A percentile compares a stretch with the other conserved stretches of the same genome.
Evolutionary conservation across 768 basidiomycete genomes (phyloP).

Genomic region (Dioszegia hungarica): DNA sequence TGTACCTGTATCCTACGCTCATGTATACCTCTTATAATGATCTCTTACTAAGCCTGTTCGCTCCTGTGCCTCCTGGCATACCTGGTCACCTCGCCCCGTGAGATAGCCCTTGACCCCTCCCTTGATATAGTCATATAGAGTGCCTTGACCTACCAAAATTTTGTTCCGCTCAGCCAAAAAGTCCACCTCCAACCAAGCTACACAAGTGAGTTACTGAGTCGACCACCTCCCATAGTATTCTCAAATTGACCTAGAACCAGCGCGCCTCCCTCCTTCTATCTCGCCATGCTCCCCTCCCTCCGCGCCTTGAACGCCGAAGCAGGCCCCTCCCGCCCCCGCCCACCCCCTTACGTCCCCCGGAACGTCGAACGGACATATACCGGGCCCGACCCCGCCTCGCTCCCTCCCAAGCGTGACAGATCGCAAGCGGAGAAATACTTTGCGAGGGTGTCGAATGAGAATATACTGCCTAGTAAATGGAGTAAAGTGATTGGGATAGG

Average conservation of each 20-base stretch:
- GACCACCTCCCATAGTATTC: not conserved
- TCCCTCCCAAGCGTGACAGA: slow-evolving; percentile 11
- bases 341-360: slow-evolving; percentile 4
- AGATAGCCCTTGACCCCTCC: no score
- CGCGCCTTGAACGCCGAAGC: not conserved
- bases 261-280: not conserved
- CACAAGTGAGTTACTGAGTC: no score
- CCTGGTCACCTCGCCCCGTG: no score
- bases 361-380: slow-evolving; percentile 18
- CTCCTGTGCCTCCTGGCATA: no score
- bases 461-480: slow-evolving; percentile 18
- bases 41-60: no score
- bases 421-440: slow-evolving; percentile 33
- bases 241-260: not conserved
- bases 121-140: no score
- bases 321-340: slow-evolving; percentile 1
- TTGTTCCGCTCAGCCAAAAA: no score
- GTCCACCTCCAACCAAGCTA: no score
- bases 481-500: slow-evolving; percentile 30
- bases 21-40: not conserved
- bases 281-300: not conserved
- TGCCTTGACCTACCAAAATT: no score
- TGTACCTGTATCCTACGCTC: not conserved
- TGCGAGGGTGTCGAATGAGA: slow-evolving; percentile 22
- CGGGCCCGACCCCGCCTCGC: slow-evolving; percentile 18